These are phyloP conservation scores for Akanthomyces lecanii DNA, from an alignment of 2,329 filamentous ascomycete genomes.

Conservation along the genomic window DNA sequence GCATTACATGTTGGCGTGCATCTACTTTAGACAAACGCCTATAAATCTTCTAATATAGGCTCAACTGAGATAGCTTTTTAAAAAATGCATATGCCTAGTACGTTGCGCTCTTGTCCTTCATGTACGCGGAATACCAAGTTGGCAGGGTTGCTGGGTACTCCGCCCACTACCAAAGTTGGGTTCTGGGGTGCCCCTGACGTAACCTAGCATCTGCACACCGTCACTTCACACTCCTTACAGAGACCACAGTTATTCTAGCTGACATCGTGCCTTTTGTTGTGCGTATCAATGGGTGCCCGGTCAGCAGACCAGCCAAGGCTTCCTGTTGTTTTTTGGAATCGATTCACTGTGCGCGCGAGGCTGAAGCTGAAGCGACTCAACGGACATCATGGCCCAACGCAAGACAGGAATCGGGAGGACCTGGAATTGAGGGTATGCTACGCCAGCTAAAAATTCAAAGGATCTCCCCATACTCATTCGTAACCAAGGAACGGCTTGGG, in stretches of 20 bases:
- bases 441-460: background rate
- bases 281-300: background rate
- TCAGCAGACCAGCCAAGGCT: background rate
- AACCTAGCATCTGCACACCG: too few relatives aligned
- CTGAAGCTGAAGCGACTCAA: background rate
- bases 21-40: background rate
- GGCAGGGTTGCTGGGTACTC: background rate
- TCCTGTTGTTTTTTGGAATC: background rate
- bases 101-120: background rate
- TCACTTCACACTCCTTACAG: too few relatives aligned
- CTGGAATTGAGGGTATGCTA: constrained; percentile 27
- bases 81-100: background rate
- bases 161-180: background rate
- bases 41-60: background rate
- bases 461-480: background rate
- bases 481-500: constrained; percentile 51
- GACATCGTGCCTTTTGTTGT: background rate
- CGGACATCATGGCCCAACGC: background rate
- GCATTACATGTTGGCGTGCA: background rate
- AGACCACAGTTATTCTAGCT: background rate
- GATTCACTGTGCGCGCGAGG: background rate
- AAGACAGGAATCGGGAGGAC: constrained; percentile 30
- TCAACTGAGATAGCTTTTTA: background rate
- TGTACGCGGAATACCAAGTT: background rate
- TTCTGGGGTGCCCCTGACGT: too few relatives aligned